Conservation (phyloP, 208 protist species). For the Borovskyia barvae region DNA sequence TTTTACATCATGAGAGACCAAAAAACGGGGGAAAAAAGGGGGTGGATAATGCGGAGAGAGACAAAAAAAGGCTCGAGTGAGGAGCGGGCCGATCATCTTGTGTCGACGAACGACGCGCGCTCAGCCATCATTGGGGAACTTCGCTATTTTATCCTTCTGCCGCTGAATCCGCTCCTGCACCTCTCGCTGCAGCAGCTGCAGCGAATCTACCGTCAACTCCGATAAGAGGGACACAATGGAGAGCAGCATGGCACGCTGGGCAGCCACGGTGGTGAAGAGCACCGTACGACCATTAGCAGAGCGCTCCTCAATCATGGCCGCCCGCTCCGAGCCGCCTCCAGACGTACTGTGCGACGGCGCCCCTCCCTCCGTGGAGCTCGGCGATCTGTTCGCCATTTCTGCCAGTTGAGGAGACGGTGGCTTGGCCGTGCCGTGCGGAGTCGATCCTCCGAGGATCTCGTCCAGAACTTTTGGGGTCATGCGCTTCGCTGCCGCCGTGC, state of each 20-base stretch:
- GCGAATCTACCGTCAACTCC: conserved; percentile 77
- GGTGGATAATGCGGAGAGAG: neutral
- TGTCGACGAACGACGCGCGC: too few relatives aligned
- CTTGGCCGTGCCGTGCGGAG: neutral
- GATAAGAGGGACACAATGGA: conserved; percentile 80
- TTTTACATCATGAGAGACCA: conserved; percentile 2
- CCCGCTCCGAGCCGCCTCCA: neutral
- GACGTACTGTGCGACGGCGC: neutral
- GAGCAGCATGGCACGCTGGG: conserved; percentile 79
- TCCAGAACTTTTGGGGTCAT: conserved; percentile 59
- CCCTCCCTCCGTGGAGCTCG: conserved; percentile 6
- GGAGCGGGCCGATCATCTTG: neutral
- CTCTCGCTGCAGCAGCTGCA: conserved; percentile 80
- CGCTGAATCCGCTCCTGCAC: conserved; percentile 53
- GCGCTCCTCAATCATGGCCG: conserved; percentile 23
- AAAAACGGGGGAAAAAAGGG: neutral
- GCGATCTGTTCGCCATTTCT: too few relatives aligned
- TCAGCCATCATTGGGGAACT: too few relatives aligned
- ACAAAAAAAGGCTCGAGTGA: neutral
- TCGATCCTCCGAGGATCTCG: conserved; percentile 47
- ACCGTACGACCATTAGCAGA: conserved; percentile 19
- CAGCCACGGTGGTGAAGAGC: conserved; percentile 44
- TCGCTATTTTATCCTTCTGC: conserved; percentile 29
- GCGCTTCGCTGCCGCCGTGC: conserved; percentile 43
- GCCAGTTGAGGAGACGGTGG: neutral